A percentile compares a stretch with the other conserved stretches of the same genome.
Evolutionary conservation across 2,329 filamentous ascomycete species (phyloP).

Genomic region (Colletotrichum lindemuthianum): DNA sequence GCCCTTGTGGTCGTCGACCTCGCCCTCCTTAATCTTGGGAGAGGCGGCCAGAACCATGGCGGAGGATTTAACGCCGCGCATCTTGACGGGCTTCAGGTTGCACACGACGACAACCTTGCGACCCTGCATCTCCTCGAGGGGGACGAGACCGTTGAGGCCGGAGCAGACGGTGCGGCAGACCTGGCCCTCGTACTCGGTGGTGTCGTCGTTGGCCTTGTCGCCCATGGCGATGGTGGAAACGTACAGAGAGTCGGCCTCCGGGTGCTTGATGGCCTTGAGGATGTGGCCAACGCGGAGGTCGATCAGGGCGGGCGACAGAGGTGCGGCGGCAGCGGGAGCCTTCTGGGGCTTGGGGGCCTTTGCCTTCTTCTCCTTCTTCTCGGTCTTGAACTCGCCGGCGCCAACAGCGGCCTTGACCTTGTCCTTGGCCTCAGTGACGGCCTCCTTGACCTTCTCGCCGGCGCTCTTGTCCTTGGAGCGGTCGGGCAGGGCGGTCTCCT

Average conservation of each 20-base stretch:
- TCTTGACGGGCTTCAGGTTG: conserved; percentile 99
- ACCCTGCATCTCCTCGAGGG: conserved; percentile 94
- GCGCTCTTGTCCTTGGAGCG: conserved; percentile 69
- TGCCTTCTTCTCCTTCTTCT: conserved; percentile 88
- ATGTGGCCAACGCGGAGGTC: conserved; percentile 98
- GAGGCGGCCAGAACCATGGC: conserved; percentile 97
- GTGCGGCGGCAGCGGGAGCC: conserved; percentile 74
- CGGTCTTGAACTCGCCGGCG: conserved; percentile 53
- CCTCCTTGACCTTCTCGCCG: conserved; percentile 58
- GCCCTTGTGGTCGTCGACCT: conserved; percentile 84
- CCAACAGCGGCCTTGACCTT: conserved; percentile 56
- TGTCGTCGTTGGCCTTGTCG: conserved; percentile 89
- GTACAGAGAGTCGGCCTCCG: conserved; percentile 94
- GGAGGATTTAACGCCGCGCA: conserved; percentile 83
- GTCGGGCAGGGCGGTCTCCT: conserved; percentile 62
- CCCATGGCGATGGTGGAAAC: conserved; percentile 96
- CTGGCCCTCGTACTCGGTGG: conserved; percentile 89
- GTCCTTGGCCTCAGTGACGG: conserved; percentile 57
- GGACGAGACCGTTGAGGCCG: conserved; percentile 90
- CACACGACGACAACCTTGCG: conserved; percentile 95
- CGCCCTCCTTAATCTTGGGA: conserved; percentile 83
- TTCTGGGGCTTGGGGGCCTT: conserved; percentile 83
- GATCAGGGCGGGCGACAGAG: conserved; percentile 85
- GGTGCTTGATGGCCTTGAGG: conserved; percentile 93
- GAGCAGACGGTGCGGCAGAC: conserved; percentile 96